Evolutionary conservation across 2,329 filamentous ascomycete genomes (phyloP).

Genomic region (Fusarium sp.): DNA sequence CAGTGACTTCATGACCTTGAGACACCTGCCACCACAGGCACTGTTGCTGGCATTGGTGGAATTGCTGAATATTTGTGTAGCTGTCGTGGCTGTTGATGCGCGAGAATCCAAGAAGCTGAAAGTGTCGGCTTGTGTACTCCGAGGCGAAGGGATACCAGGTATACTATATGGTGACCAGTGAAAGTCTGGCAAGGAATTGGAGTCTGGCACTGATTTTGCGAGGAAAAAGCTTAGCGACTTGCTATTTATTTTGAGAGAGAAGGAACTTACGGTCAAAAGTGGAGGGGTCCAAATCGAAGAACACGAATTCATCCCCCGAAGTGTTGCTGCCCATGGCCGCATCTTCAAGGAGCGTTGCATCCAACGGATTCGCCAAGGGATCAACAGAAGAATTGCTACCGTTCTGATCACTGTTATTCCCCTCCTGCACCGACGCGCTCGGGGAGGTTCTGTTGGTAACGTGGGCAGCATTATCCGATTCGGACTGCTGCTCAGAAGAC

Average conservation of each 20-base stretch:
- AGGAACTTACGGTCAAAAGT: background rate
- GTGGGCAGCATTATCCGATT: background rate
- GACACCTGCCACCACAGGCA: background rate
- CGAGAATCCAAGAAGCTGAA: background rate
- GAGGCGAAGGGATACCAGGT: background rate
- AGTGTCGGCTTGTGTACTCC: background rate
- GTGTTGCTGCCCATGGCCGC: background rate
- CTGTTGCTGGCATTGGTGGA: background rate
- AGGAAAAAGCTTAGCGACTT: background rate
- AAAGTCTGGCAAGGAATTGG: background rate
- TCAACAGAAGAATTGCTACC: background rate
- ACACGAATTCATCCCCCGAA: background rate
- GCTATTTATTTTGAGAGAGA: too few relatives aligned
- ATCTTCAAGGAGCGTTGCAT: background rate
- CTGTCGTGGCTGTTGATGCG: background rate
- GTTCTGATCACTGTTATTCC: accelerated
- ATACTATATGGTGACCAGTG: background rate
- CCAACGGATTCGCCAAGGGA: background rate
- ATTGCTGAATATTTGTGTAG: background rate
- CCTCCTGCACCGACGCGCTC: background rate
- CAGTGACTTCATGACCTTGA: background rate
- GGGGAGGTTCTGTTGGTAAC: background rate
- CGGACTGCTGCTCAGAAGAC: background rate
- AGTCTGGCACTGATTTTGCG: background rate
- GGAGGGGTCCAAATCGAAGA: background rate